Base-by-base conservation (phyloP, 139 green algal species). In the Coccomyxa sp. region DNA sequence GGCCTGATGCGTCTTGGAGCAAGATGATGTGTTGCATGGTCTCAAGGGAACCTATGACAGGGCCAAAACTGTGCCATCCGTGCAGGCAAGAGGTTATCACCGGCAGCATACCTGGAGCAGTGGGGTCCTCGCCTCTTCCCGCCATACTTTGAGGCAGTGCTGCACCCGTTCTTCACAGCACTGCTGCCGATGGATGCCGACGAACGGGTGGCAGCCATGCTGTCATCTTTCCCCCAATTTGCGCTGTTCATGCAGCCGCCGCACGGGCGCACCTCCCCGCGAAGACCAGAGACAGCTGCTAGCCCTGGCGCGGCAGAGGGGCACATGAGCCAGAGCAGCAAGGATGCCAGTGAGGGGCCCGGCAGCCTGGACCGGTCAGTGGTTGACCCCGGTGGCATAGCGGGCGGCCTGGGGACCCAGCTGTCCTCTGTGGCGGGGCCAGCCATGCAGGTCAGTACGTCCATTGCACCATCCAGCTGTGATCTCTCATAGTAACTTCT, bases 151-250 rank as follows among this genome's bases (percentile, higher is more conserved):
- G 82, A 74, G 45, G 25, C 83, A 28, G 81, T 88, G 76, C 86
- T 96, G 81, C 92, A 95, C 85, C 88, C 92, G 16, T 93, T 96
- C 86, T 93, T 93, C 67, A 81, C 83, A 3, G 86, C 79, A 23
- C 83, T 95, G 83, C 88, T 96, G 82, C 79, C 82, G 0, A 45
- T 95, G 60, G 92, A 95, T 81, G 80, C 90, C 17, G 93, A 98
- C 76, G 88, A 86, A 12, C 86, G 94, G 0, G 83, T 90, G 25
- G 80, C 84, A 28, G 83, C 85, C 28, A 38, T 93, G 12, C 76
- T 85, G 0, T 27, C 51, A 0, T 77, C 67, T 12, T 87, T 86
- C 27, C 71, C 71, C 14, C 51, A 86, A n/a, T 67, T 89, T 21
- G 67, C 63, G 28, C 51, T 71, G 25, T 67, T 75, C 80, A 90